Conservation (phyloP, 495 filamentous ascomycete genomes). For the Neurospora sp. region DNA sequence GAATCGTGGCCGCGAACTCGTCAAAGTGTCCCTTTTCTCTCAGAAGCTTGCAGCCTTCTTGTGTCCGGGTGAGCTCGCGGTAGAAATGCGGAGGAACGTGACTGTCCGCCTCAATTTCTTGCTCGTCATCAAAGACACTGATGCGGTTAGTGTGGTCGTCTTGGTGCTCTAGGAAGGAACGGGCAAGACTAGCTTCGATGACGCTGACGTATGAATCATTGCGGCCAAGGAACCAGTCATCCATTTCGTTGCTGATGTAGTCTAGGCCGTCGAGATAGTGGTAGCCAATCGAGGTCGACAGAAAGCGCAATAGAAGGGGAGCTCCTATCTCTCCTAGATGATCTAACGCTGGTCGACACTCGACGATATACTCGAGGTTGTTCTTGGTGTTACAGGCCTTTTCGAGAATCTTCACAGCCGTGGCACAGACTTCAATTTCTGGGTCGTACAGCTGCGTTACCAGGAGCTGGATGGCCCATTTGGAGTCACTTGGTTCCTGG, state of each 20-base stretch:
- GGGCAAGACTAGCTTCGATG: conserved; percentile 91
- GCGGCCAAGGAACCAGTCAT: conserved; percentile 94
- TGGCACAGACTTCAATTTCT: conserved; percentile 89
- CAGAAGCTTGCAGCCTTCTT: conserved; percentile 82
- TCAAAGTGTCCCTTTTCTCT: conserved; percentile 91
- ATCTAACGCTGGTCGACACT: conserved; percentile 90
- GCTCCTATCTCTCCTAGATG: conserved; percentile 96
- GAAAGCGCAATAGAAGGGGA: conserved; percentile 80
- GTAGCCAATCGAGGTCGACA: conserved; percentile 92
- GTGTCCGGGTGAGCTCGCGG: conserved; percentile 82
- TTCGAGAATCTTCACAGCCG: conserved; percentile 91
- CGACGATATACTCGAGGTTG: conserved; percentile 88
- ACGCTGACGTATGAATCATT: conserved; percentile 91
- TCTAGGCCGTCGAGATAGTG: conserved; percentile 95
- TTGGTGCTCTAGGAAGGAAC: conserved; percentile 65
- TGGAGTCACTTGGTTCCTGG: conserved; percentile 42
- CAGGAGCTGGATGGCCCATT: conserved; percentile 92
- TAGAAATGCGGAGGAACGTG: conserved; percentile 94
- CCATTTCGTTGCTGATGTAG: conserved; percentile 98
- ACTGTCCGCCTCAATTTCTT: conserved; percentile 40
- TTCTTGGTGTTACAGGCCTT: conserved; percentile 89
- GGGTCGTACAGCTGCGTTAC: conserved; percentile 98
- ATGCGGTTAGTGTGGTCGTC: conserved; percentile 41
- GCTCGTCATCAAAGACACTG: conserved; percentile 43
- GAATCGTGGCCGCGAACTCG: conserved; percentile 81